Evolutionary conservation across 2,329 filamentous ascomycete genomes (phyloP).

Genomic region (Cordyceps fumosorosea): DNA sequence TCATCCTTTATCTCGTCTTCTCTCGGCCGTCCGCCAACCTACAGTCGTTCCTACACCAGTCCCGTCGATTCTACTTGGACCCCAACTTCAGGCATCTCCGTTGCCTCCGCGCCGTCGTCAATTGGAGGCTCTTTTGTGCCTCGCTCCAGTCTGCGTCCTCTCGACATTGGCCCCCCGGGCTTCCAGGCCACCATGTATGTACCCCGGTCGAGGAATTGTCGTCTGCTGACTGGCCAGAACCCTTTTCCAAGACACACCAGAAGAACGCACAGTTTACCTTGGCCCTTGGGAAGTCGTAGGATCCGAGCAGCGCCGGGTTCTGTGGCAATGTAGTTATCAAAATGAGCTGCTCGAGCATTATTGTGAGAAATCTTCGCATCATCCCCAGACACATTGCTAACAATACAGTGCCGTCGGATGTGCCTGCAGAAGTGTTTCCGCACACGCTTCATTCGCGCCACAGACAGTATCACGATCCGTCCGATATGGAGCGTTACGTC

Average conservation of each 20-base stretch:
- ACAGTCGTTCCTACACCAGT: conserved; percentile 35
- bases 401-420: conserved; percentile 37
- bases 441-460: conserved; percentile 45
- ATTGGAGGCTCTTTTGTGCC: conserved; percentile 26
- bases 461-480: conserved; percentile 42
- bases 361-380: conserved; percentile 27
- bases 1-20: conserved; percentile 44
- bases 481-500: conserved; percentile 43
- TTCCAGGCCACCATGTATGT: conserved; percentile 48
- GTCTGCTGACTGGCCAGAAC: conserved; percentile 28
- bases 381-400: conserved; percentile 11
- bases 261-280: conserved; percentile 44
- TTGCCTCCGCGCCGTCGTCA: conserved; percentile 39
- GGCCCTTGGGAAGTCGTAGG: conserved; percentile 48
- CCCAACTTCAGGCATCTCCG: conserved; percentile 37
- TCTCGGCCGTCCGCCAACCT: conserved; percentile 34
- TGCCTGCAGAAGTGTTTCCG: conserved; percentile 38
- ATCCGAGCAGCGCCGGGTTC: conserved; percentile 40
- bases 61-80: conserved; percentile 41
- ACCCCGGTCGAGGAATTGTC: background rate
- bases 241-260: conserved; percentile 42
- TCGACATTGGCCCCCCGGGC: conserved; percentile 46
- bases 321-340: conserved; percentile 48
- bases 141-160: conserved; percentile 35
- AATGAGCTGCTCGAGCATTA: conserved; percentile 46